Percentiles rank a stretch among this genome's conserved stretches.
Evolutionary conservation across 805 yeast species (phyloP).

Genomic region (Sungouiozyma ichnusensis): DNA sequence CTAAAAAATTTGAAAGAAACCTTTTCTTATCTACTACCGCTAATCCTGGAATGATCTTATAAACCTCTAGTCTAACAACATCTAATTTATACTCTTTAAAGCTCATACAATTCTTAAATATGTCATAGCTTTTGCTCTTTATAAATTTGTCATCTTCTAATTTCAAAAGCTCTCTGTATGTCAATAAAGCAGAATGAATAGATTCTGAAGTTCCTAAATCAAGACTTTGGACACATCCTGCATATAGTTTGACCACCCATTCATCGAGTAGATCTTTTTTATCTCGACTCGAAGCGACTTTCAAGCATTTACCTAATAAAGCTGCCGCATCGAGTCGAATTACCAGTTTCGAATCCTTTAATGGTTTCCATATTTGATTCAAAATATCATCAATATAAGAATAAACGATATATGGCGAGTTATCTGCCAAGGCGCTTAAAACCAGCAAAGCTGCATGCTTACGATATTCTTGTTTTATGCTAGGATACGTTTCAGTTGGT

Average conservation of each 20-base stretch:
- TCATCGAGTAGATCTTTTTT: constrained; percentile 45
- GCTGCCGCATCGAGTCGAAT: constrained; percentile 79
- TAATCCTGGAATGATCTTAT: constrained; percentile 69
- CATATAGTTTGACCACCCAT: constrained; percentile 66
- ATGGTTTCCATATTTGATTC: constrained; percentile 78
- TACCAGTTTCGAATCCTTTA: constrained; percentile 64
- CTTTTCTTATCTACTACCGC: constrained; percentile 67
- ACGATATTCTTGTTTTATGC: constrained; percentile 70
- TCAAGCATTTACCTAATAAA: constrained; percentile 66
- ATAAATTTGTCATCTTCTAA: constrained; percentile 59
- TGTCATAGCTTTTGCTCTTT: constrained; percentile 59
- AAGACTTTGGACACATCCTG: constrained; percentile 55
- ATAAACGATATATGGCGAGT: constrained; percentile 76
- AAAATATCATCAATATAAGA: constrained; percentile 68
- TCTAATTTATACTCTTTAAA: constrained; percentile 70
- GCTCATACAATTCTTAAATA: constrained; percentile 62
- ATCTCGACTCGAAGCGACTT: constrained; percentile 74
- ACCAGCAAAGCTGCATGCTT: constrained; percentile 86
- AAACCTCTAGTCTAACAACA: constrained; percentile 74
- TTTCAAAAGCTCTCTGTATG: constrained; percentile 65
- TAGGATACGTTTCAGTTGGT: constrained; percentile 29
- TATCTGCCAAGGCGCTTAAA: constrained; percentile 71
- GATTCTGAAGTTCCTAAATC: constrained; percentile 47
- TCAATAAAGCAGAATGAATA: constrained; percentile 80
- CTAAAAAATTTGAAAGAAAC: constrained; percentile 74